phyloP scores from a whole-genome alignment of 1,284 basidiomycete species.

The Ceratobasidium sp. region DNA sequence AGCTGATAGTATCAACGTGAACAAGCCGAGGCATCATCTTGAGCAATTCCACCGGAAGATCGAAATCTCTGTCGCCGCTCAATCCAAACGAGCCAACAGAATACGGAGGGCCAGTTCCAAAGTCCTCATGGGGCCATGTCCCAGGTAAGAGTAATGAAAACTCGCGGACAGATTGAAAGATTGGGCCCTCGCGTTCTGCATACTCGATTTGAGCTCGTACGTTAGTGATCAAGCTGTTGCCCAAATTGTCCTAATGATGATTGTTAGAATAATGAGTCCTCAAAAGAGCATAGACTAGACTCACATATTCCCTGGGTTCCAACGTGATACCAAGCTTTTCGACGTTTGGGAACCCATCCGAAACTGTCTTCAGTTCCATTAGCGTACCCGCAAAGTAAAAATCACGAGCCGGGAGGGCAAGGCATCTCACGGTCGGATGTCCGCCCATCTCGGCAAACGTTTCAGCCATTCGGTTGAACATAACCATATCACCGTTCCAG shows the following conservation, averaged over 20 bases:
- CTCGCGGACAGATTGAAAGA: constrained; percentile 26
- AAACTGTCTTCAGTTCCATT: constrained; percentile 6
- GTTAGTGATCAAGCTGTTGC: neutral
- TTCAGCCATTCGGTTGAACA: neutral
- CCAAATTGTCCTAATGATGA: neutral
- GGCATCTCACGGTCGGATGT: constrained; percentile 13
- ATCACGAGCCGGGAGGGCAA: constrained; percentile 1
- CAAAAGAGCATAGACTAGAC: neutral
- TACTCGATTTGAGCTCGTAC: neutral
- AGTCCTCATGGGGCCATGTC: constrained; percentile 20
- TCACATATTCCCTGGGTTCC: constrained; percentile 8
- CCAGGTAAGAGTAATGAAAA: constrained; percentile 31
- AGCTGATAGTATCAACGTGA: constrained; percentile 17
- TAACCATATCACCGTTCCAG: neutral
- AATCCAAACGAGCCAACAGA: neutral
- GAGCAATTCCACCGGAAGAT: constrained; percentile 6
- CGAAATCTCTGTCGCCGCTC: constrained; percentile 1
- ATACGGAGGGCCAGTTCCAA: neutral
- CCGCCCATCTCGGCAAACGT: constrained; percentile 15
- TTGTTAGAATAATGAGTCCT: neutral
- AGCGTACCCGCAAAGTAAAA: neutral
- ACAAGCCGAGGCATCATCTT: constrained; percentile 33
- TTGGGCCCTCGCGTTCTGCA: neutral
- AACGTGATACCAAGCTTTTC: constrained; percentile 22
- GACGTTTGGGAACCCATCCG: constrained; percentile 1